phyloP scores from a whole-genome alignment of 2,329 filamentous ascomycete genomes.

The Hypoxylon sp. region DNA sequence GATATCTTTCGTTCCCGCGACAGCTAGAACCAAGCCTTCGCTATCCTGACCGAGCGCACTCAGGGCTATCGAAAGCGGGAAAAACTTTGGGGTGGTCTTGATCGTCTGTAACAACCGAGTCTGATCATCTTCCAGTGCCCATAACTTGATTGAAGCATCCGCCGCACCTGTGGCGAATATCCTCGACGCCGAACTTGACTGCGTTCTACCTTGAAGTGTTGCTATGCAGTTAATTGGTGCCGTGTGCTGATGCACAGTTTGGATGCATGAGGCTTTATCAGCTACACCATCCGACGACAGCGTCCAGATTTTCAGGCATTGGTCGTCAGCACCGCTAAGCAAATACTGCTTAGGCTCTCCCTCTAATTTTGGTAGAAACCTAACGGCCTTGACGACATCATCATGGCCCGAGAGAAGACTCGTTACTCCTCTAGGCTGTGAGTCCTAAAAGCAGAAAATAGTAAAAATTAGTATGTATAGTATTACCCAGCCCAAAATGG shows the following conservation, averaged over 20 bases:
- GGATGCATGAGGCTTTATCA: conserved; percentile 52
- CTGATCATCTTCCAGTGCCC: conserved; percentile 66
- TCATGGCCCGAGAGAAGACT: conserved; percentile 77
- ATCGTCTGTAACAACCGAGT: conserved; percentile 73
- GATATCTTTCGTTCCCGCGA: conserved; percentile 83
- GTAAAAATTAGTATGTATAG: conserved; percentile 19
- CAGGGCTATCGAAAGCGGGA: conserved; percentile 81
- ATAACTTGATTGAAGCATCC: conserved; percentile 76
- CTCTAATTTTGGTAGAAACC: conserved; percentile 69
- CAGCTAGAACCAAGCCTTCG: conserved; percentile 73
- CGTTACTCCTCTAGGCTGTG: conserved; percentile 65
- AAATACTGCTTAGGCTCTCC: conserved; percentile 64
- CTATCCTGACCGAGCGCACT: conserved; percentile 62
- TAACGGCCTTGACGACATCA: conserved; percentile 82
- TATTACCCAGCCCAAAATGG: not conserved
- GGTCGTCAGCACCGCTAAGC: conserved; percentile 83
- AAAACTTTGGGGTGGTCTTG: conserved; percentile 77
- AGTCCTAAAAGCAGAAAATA: conserved; percentile 38
- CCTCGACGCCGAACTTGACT: conserved; percentile 38
- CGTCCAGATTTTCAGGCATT: conserved; percentile 77
- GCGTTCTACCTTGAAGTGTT: conserved; percentile 48
- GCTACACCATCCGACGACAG: conserved; percentile 37
- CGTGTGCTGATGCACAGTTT: conserved; percentile 72
- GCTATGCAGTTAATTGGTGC: conserved; percentile 77
- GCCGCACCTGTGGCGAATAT: conserved; percentile 79